Base-by-base conservation (phyloP, 352 stramenopile species). In the Phytophthora macrochlamydospora region DNA sequence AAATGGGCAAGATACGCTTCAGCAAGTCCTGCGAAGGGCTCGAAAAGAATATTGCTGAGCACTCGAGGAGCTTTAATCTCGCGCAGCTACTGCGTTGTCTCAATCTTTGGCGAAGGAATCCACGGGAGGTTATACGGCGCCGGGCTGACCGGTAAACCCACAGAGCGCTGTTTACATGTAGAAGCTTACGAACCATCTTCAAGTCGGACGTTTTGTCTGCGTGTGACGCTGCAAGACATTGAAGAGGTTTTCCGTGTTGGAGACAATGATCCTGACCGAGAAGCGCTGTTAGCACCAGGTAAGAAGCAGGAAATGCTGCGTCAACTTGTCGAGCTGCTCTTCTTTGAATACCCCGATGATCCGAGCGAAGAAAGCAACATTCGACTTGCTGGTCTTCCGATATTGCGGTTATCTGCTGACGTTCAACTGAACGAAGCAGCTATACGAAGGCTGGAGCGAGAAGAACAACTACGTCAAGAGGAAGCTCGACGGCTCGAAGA, bases 21-120 rank as follows among this genome's bases (percentile, higher is more conserved):
- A 24, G 32, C 3, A 33, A 76, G 38, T 37, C 56, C 7, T 38
- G 48, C 29, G 61, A 85, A 62, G 44, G 31, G 50, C 45, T 55
- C 65, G 28, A 28, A 56, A 14, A 54, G 60, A 30, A 58, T 89
- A 13, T 65, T 87, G 44, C 59, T 92, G 12, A 76, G 69, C 28
- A 76, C 73, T 44, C 72, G 83, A 53, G 83, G 76, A 14, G 56
- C 59, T 1, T 75, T 92, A 51, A 86, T 92, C 56, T 85, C 79
- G n/a, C 56, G 58, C 9, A 89, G 69, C 14, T 90, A 90, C 67
- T 86, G 80, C 37, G 58, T 92, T 30, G 67, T 90, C 11, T 86
- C 78, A 9, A 70, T 89, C 45, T 85, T 76, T 42, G 83, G 83
- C 11, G 73, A 86, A 18, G 82, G 82, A 2, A 76, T 90, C 44